Base-by-base conservation (phyloP, 345 rosid genomes). In the Capsella bursapastoris region DNA sequence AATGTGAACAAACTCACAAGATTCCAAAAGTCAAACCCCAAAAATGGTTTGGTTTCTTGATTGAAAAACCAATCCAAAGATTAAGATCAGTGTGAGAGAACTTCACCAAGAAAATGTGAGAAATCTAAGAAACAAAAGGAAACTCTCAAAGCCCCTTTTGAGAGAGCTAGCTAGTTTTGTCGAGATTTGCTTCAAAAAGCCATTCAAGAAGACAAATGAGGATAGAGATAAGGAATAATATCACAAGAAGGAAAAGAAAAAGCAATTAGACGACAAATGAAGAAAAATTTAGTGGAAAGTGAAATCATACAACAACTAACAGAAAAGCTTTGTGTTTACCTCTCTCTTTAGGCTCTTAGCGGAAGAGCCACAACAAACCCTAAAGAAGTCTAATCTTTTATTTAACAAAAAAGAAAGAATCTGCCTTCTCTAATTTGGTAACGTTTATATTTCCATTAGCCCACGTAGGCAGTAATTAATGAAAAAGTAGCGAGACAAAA, bases 351-450 rank as follows among this genome's bases (percentile, higher is more conserved):
- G 18, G 16, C 65, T 64, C 56, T 57, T 28, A 48, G 60, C 25
- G 35, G 13, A 66, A 12, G 34, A 51, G 61, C 78, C 63, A 52
- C 70, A 41, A 52, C 70, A 41, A 66, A 31, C 73, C 78, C 78
- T 74, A 71, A 22, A 22, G 25, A 22, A 60, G 10, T 37, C 9
- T 27, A 44, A 44, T 16, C 38, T 22, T 45, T 27, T 16, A 35
- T 65, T 73, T 25, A 16, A 40, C 14, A 38, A 41, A 22, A 31
- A 48, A 25, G 64, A 70, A 70, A 57, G 52, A 71, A n/a, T 60
- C 68, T 59, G 28, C 15, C 50, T 35, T 57, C 65, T 70, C 34
- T 57, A 32, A 53, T 68, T 68, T 31, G 25, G 12, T 43, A 31
- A 14, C 5, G 6, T 8, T 45, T 45, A 22, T 22, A 22, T 32